These are phyloP conservation scores for Pythium coloratum DNA, from an alignment of 352 stramenopile genomes.

Conservation along the genomic window DNA sequence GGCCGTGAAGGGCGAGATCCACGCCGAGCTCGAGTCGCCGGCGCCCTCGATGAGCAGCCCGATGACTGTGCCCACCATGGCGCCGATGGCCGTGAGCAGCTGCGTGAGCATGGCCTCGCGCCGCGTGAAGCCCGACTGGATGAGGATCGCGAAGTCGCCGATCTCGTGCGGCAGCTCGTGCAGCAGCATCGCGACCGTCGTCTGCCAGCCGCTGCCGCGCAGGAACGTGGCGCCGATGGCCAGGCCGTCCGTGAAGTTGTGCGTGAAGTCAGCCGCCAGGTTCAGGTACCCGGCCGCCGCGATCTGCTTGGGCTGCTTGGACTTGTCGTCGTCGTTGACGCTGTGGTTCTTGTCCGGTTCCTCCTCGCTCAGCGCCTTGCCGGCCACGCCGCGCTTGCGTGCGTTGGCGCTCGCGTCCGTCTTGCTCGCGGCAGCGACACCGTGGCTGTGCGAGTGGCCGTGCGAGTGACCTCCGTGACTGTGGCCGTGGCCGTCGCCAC, in stretches of 20 bases:
- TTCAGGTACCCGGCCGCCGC: conserved; percentile 89
- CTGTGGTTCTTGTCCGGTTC: conserved; percentile 22
- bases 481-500: conserved; percentile 28
- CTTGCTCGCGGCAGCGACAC: conserved; percentile 27
- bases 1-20: conserved; percentile 84
- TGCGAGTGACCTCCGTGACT: conserved; percentile 32
- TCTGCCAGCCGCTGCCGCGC: conserved; percentile 75
- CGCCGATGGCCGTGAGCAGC: conserved; percentile 89
- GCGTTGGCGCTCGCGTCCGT: conserved; percentile 4
- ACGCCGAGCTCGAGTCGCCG: conserved; percentile 66
- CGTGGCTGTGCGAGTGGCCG: conserved; percentile 31
- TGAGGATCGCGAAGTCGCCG: conserved; percentile 90
- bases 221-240: conserved; percentile 92
- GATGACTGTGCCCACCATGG: conserved; percentile 88
- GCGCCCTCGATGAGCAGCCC: conserved; percentile 76
- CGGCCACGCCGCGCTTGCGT: conserved; percentile 12
- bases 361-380: conserved; percentile 33
- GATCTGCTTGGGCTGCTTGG: conserved; percentile 42
- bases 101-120: conserved; percentile 90
- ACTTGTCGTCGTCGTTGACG: conserved; percentile 15
- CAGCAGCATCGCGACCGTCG: conserved; percentile 86
- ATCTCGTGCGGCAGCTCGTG: conserved; percentile 93
- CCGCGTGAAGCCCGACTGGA: conserved; percentile 89
- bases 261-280: conserved; percentile 88
- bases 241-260: conserved; percentile 94